Evolutionary conservation across 1,139 yeast genomes (phyloP).

Genomic region (Wickerhamomyces sp.): DNA sequence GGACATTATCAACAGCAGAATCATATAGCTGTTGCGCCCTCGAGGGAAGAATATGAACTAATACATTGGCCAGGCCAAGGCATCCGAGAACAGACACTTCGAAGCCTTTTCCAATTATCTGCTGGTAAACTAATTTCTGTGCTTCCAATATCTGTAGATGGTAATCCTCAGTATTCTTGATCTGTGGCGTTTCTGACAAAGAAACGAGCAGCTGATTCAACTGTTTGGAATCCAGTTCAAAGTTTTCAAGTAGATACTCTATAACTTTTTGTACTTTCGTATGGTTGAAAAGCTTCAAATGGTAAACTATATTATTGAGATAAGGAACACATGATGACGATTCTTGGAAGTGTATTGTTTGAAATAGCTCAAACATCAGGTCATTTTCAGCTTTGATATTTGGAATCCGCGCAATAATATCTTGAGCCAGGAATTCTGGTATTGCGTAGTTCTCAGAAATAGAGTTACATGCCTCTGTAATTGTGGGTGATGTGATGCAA

Average conservation of each 20-base stretch:
- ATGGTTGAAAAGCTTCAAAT: constrained; percentile 3
- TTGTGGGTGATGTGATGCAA: constrained; percentile 23
- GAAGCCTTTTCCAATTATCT: background rate
- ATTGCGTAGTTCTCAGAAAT: constrained; percentile 27
- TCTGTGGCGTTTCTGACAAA: constrained; percentile 5
- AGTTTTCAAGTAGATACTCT: constrained; percentile 1
- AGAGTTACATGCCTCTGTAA: constrained; percentile 23
- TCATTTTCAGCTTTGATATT: constrained; percentile 23
- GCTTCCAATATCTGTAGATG: background rate
- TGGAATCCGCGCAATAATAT: constrained; percentile 26
- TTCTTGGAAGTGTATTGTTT: background rate
- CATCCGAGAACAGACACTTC: constrained; percentile 1
- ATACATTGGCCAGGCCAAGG: constrained; percentile 1
- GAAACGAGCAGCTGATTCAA: constrained; percentile 10
- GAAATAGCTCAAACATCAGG: constrained; percentile 8
- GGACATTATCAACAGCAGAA: background rate
- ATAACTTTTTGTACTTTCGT: constrained; percentile 5
- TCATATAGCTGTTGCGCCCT: constrained; percentile 7
- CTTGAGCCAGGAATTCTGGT: constrained; percentile 26
- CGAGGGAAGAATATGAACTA: constrained; percentile 1
- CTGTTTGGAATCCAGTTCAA: constrained; percentile 3
- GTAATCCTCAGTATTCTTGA: constrained; percentile 1
- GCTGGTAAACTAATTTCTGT: background rate
- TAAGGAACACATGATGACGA: background rate
- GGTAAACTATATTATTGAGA: background rate